Evolutionary conservation across 2,329 filamentous ascomycete species (phyloP).

Genomic region (Hirsutella rhossiliensis): DNA sequence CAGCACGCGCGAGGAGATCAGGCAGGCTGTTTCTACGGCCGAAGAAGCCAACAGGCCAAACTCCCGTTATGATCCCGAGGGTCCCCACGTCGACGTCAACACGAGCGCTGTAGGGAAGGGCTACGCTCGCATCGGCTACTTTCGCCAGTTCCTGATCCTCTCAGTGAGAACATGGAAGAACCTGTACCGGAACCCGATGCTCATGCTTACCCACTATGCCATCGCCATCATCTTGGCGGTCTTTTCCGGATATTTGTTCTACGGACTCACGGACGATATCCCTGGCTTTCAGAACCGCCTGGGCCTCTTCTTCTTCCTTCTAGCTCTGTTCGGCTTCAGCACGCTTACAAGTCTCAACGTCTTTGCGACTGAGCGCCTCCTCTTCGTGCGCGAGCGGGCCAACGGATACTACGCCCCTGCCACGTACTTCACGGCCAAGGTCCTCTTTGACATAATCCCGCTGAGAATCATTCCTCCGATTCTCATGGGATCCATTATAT

Average conservation of each 20-base stretch:
- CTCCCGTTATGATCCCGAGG: slow-evolving; percentile 31
- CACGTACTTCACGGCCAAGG: slow-evolving; percentile 89
- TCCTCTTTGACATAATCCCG: slow-evolving; percentile 96
- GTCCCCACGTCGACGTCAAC: slow-evolving; percentile 38
- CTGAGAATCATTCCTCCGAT: slow-evolving; percentile 89
- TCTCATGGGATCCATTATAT: slow-evolving; percentile 89
- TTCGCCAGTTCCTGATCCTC: slow-evolving; percentile 77
- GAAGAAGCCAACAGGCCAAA: slow-evolving; percentile 53
- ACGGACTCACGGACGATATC: slow-evolving; percentile 90
- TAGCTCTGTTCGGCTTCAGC: slow-evolving; percentile 93
- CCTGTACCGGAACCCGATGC: slow-evolving; percentile 89
- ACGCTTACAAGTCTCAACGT: slow-evolving; percentile 88
- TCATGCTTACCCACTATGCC: slow-evolving; percentile 97
- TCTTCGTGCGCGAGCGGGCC: slow-evolving; percentile 87
- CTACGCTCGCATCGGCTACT: slow-evolving; percentile 69
- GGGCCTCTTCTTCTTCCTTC: slow-evolving; percentile 93
- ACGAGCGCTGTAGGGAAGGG: slow-evolving; percentile 57
- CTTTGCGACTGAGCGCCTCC: slow-evolving; percentile 77
- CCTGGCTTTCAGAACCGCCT: slow-evolving; percentile 95
- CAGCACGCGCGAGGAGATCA: slow-evolving; percentile 67
- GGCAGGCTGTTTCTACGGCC: slow-evolving; percentile 52
- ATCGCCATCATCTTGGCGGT: slow-evolving; percentile 92
- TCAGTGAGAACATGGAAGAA: slow-evolving; percentile 93
- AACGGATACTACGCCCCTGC: slow-evolving; percentile 94
- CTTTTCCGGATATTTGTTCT: slow-evolving; percentile 90